Conservation (phyloP, 495 filamentous ascomycete genomes). For the Neurospora tetrasperma region DNA sequence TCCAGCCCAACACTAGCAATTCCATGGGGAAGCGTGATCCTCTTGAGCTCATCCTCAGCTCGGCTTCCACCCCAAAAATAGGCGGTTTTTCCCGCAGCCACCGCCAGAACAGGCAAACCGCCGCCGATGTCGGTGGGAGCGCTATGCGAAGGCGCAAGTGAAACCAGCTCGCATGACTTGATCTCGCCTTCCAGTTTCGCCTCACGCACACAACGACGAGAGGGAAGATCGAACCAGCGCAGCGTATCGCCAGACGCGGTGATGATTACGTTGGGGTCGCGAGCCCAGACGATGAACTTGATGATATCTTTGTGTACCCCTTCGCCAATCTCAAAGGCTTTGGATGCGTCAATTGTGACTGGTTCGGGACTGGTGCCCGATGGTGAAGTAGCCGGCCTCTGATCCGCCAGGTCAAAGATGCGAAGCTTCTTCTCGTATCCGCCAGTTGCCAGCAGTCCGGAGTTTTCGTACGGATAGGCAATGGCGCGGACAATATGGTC, state of each 20-base stretch:
- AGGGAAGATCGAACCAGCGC: constrained; percentile 88
- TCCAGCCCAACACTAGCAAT: constrained; percentile 86
- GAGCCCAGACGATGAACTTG: constrained; percentile 89
- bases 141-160: constrained; percentile 32
- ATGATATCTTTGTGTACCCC: constrained; percentile 77
- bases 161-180: constrained; percentile 80
- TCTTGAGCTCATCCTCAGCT: constrained; percentile 65
- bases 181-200: constrained; percentile 70
- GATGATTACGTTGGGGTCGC: constrained; percentile 74
- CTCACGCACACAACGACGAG: constrained; percentile 57
- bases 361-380: constrained; percentile 14
- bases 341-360: constrained; percentile 33
- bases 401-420: constrained; percentile 73
- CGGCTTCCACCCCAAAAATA: constrained; percentile 81
- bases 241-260: constrained; percentile 86
- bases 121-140: constrained; percentile 39
- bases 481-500: constrained; percentile 90
- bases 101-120: constrained; percentile 45
- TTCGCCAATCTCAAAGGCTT: constrained; percentile 75
- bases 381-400: constrained; percentile 18
- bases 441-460: constrained; percentile 75
- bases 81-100: constrained; percentile 77
- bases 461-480: constrained; percentile 74
- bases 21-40: constrained; percentile 62
- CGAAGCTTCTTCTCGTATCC: constrained; percentile 94